phyloP scores from a whole-genome alignment of 768 basidiomycete genomes.

The Cyclocybe aegerita region DNA sequence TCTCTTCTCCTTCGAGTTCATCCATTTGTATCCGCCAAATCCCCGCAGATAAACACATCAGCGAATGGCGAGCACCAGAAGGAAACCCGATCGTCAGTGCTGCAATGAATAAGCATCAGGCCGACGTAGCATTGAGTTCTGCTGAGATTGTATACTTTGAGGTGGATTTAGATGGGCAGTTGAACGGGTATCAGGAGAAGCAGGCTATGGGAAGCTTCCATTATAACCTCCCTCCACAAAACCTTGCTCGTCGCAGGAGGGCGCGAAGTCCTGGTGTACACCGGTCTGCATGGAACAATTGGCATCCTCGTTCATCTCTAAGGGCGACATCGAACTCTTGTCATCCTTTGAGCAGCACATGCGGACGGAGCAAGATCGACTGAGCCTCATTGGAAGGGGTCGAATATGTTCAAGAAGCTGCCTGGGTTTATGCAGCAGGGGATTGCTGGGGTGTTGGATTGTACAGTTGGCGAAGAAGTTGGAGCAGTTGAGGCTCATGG shows the following conservation, averaged over 20 bases:
- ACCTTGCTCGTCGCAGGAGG: slow-evolving; percentile 93
- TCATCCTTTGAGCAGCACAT: slow-evolving; percentile 94
- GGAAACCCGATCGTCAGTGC: slow-evolving; percentile 90
- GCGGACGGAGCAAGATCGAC: slow-evolving; percentile 70
- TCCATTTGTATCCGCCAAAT: slow-evolving; percentile 94
- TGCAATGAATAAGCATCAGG: slow-evolving; percentile 95
- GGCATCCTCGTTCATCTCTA: slow-evolving; percentile 94
- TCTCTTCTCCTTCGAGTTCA: slow-evolving; percentile 85
- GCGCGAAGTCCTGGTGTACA: slow-evolving; percentile 91
- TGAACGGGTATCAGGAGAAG: slow-evolving; percentile 97
- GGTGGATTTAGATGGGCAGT: slow-evolving; percentile 90
- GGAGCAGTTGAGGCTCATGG: slow-evolving; percentile 83
- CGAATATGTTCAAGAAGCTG: slow-evolving; percentile 77
- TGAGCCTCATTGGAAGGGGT: slow-evolving; percentile 87
- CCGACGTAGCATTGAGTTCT: slow-evolving; percentile 91
- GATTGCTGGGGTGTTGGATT: slow-evolving; percentile 91
- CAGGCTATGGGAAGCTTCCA: slow-evolving; percentile 98
- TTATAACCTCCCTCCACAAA: slow-evolving; percentile 89
- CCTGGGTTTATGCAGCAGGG: slow-evolving; percentile 84
- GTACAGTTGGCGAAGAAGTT: too few relatives aligned
- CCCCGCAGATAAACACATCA: slow-evolving; percentile 84
- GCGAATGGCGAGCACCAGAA: slow-evolving; percentile 90
- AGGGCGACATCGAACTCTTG: slow-evolving; percentile 98
- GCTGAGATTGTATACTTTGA: slow-evolving; percentile 99
- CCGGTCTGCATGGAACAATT: slow-evolving; percentile 90